Evolutionary conservation across 257 asterid species (phyloP), one percentile per base, ranked within the genome.

Genomic region (Plantago elongata): DNA sequence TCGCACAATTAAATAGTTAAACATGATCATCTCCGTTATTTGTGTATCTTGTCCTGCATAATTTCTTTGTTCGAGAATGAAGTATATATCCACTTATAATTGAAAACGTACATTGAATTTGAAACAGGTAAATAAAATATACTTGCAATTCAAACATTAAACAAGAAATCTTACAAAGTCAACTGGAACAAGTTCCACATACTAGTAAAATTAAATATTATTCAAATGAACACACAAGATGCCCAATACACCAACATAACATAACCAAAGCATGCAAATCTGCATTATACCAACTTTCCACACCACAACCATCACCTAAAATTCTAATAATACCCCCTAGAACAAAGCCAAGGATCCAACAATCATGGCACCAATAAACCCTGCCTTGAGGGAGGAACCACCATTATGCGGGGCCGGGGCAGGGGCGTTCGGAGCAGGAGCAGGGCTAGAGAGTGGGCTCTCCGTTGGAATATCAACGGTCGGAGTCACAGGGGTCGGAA

Each of bases 401-500:
- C 43, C 79, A 29, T 52, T 68, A 3, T 63, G 43, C 5, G 83
- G 83, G 0, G 84, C 79, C 1, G 82, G 86, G 0, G 81, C 78
- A 11, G 76, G 76, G 10, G 74, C 74, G 7, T 34, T 3, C 8
- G 40, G 86, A 0, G 81, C 78, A 11, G 76, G 76, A 9, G 74
- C 75, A 16, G 13, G 62, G 63, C 17, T 60, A 22, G 27, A 22
- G 40, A 34, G 8, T 58, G 17, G 30, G 48, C 2, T 10, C 7
- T 22, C 59, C 0, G 45, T 43, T 11, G 74, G 74, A 30, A 75
- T 51, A 22, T 22, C 2, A 3, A 83, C 74, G 0, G 86, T 76
- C 10, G 80, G 77, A 17, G n/a, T n/a, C n/a, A n/a, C n/a, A 3
- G 85, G 75, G 0, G 86, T 76, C 10, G 80, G 77, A 17, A 74